Evolutionary conservation across 305 asterid species (phyloP).

Genomic region (Fraxinus angustifolia): DNA sequence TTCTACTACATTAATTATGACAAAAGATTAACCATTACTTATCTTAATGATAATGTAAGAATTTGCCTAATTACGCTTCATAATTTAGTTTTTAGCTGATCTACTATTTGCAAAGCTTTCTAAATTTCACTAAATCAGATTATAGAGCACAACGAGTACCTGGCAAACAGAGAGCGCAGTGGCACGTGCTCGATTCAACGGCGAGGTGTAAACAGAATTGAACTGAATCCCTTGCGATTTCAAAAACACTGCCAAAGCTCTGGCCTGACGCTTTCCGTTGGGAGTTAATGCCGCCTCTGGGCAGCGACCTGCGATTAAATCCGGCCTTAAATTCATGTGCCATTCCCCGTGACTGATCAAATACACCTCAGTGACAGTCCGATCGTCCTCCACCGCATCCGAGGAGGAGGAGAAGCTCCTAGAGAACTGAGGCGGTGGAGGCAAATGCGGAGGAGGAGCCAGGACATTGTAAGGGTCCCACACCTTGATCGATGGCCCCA

Average conservation of each 20-base stretch:
- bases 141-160: conserved; percentile 35
- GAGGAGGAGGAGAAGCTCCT: conserved; percentile 39
- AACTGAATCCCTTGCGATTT: conserved; percentile 83
- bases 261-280: conserved; percentile 86
- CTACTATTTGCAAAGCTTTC: neutral
- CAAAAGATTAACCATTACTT: neutral
- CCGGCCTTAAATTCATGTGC: conserved; percentile 83
- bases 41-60: neutral
- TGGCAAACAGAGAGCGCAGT: conserved; percentile 80
- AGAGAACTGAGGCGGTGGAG: conserved; percentile 44
- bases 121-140: conserved; percentile 5
- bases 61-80: neutral
- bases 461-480: conserved; percentile 96
- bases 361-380: conserved; percentile 61
- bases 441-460: conserved; percentile 61
- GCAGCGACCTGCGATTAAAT: conserved; percentile 83
- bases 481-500: conserved; percentile 86
- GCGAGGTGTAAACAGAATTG: conserved; percentile 66
- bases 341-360: conserved; percentile 87
- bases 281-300: conserved; percentile 85
- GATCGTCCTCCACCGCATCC: conserved; percentile 39
- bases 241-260: conserved; percentile 81
- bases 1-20: neutral
- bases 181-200: conserved; percentile 84
- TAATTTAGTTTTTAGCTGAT: conserved; percentile 2